Evolutionary conservation across 2,329 filamentous ascomycete genomes (phyloP).

Genomic region (Penicillium griseofulvum): DNA sequence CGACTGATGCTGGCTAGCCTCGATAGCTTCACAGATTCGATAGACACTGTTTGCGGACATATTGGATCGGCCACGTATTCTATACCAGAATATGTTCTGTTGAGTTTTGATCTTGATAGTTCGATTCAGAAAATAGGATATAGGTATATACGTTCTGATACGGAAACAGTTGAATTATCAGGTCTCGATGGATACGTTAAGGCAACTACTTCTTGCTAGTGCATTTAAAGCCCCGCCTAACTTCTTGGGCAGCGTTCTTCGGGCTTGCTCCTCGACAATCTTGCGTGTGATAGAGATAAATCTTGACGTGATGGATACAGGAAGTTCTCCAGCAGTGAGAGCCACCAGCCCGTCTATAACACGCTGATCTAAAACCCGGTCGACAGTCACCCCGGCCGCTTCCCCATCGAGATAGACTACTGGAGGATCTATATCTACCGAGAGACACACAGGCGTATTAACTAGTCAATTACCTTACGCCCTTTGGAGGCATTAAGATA

Average conservation of each 20-base stretch:
- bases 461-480: conserved; percentile 68
- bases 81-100: conserved; percentile 71
- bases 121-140: accelerated
- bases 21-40: conserved; percentile 61
- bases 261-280: conserved; percentile 66
- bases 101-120: conserved; percentile 56
- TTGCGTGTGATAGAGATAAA: conserved; percentile 69
- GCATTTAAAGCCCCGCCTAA: conserved; percentile 70
- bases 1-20: conserved; percentile 65
- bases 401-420: conserved; percentile 56
- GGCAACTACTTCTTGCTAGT: conserved; percentile 73
- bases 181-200: conserved; percentile 69
- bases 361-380: conserved; percentile 60
- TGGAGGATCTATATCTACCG: conserved; percentile 52
- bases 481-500: conserved; percentile 72
- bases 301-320: conserved; percentile 67
- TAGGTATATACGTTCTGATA: conserved; percentile 61
- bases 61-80: conserved; percentile 72
- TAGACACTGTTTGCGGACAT: conserved; percentile 61
- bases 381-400: conserved; percentile 53
- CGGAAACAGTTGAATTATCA: conserved; percentile 75
- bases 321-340: conserved; percentile 65
- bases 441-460: conserved; percentile 63
- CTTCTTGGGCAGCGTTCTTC: conserved; percentile 63
- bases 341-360: conserved; percentile 63